Evolutionary conservation across 2,329 filamentous ascomycete species (phyloP).

Genomic region (Xylaria sp.): DNA sequence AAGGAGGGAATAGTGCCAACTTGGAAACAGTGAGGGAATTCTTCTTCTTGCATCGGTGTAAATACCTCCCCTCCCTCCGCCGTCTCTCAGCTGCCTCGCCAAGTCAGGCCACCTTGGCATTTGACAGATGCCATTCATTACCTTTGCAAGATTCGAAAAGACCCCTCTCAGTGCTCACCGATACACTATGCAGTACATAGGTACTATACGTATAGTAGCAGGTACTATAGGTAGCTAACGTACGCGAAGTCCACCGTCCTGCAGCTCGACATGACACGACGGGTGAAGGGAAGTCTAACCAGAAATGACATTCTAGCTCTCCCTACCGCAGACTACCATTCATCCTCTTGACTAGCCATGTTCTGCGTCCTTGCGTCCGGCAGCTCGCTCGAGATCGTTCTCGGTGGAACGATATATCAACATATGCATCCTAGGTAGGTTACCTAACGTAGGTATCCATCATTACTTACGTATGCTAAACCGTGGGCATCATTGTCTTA

Average conservation of each 20-base stretch:
- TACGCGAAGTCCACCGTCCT: not conserved
- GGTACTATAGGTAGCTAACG: too few species aligned
- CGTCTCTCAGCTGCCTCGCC: constrained; percentile 11
- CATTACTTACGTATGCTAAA: too few species aligned
- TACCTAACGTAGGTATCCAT: too few species aligned
- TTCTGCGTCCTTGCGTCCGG: not conserved
- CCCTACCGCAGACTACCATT: not conserved
- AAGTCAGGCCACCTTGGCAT: constrained; percentile 10
- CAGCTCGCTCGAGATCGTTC: not conserved
- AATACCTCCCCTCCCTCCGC: not conserved
- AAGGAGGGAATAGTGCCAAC: not conserved
- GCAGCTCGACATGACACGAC: constrained; percentile 1
- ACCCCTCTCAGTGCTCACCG: constrained; percentile 7
- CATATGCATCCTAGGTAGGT: too few species aligned
- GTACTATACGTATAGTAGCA: too few species aligned
- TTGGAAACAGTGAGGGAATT: constrained; percentile 9
- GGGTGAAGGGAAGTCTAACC: constrained; percentile 18
- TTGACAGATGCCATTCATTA: not conserved
- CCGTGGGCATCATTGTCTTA: too few species aligned
- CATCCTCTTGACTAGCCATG: too few species aligned
- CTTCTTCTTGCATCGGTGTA: not conserved
- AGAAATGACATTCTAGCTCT: not conserved
- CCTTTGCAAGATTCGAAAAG: not conserved
- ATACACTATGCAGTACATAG: not conserved
- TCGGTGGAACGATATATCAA: not conserved